Conservation (phyloP, 108 stramenopile species). For the Conticribra weissflogii region DNA sequence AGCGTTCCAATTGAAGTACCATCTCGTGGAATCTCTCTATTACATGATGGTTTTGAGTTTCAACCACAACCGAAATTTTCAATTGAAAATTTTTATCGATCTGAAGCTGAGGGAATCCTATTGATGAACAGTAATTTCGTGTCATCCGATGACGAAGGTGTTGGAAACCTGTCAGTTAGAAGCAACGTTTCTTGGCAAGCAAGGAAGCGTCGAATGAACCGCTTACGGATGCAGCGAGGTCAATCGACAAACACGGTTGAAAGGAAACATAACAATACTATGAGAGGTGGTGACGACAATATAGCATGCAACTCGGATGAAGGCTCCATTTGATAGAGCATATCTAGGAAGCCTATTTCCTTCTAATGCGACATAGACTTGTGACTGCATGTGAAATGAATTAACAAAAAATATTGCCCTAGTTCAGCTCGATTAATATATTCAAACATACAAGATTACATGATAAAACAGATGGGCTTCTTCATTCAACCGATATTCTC, state of each 20-base stretch:
- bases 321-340: neutral
- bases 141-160: neutral
- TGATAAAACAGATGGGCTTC: too few species aligned
- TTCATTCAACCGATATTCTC: too few species aligned
- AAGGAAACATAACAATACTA: neutral
- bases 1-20: neutral
- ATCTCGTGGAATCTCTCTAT: neutral
- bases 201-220: neutral
- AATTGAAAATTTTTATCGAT: too few species aligned
- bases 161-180: neutral
- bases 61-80: too few species aligned
- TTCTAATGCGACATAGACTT: too few species aligned
- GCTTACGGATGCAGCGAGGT: neutral
- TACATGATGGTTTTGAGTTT: too few species aligned
- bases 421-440: too few species aligned
- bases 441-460: too few species aligned
- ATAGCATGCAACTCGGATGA: neutral
- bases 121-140: neutral
- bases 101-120: too few species aligned
- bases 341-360: neutral
- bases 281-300: neutral
- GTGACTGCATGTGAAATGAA: too few species aligned
- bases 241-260: neutral
- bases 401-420: too few species aligned
- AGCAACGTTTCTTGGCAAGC: neutral